Conservation (phyloP, 345 rosid species). For the Salix viminalis region DNA sequence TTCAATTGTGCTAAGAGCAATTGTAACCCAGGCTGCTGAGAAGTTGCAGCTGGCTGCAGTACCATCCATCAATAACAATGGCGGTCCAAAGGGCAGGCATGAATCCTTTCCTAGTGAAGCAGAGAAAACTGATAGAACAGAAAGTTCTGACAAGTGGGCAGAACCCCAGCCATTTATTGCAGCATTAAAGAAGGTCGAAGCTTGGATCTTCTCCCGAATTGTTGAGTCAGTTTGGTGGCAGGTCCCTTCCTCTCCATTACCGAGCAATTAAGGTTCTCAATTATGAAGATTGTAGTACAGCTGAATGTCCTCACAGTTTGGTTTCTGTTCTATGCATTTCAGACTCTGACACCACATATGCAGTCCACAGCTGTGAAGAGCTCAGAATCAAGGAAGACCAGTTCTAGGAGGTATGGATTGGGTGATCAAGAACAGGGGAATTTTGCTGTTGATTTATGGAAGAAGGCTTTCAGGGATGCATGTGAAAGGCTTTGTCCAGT, state of each 20-base stretch:
- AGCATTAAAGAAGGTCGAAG: conserved; percentile 79
- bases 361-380: conserved; percentile 63
- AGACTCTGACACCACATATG: conserved; percentile 91
- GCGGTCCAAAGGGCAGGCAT: conserved; percentile 1
- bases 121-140: conserved; percentile 4
- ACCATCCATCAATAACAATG: conserved; percentile 2
- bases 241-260: conserved; percentile 38
- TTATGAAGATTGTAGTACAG: neutral
- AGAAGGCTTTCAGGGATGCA: conserved; percentile 82
- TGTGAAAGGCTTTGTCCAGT: conserved; percentile 88
- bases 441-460: conserved; percentile 79
- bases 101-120: conserved; percentile 12
- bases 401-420: conserved; percentile 46
- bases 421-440: conserved; percentile 60
- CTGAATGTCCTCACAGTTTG: neutral
- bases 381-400: conserved; percentile 50
- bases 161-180: conserved; percentile 47
- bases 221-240: conserved; percentile 97
- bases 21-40: conserved; percentile 41
- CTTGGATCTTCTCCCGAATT: conserved; percentile 83
- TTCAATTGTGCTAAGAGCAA: conserved; percentile 69
- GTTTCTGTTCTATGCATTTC: conserved; percentile 18
- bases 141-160: conserved; percentile 55
- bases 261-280: neutral
- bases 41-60: conserved; percentile 24